Percentiles rank a stretch among this genome's conserved stretches.
phyloP scores from a whole-genome alignment of 2,329 filamentous ascomycete genomes.

The Pseudogymnoascus sp. region DNA sequence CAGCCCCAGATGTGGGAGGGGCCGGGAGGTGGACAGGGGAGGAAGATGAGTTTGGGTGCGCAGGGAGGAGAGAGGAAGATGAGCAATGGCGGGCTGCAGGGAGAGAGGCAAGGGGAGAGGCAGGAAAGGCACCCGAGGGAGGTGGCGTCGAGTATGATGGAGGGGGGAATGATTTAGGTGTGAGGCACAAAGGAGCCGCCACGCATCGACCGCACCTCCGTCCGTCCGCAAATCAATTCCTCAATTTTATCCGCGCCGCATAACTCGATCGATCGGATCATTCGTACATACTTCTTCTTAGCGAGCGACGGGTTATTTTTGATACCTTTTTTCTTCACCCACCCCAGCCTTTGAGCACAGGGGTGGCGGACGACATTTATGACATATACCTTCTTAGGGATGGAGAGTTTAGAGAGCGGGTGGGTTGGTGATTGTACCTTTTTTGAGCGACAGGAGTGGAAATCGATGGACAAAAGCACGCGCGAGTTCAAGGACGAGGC shows the following conservation, averaged over 20 bases:
- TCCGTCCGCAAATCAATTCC: neutral
- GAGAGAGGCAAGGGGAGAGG: slow-evolving; percentile 16
- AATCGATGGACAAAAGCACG: slow-evolving; percentile 8
- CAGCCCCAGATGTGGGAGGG: slow-evolving; percentile 16
- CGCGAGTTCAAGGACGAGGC: neutral
- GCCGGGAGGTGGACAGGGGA: slow-evolving; percentile 11
- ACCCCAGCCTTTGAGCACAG: neutral
- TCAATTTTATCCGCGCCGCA: neutral
- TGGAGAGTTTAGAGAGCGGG: neutral
- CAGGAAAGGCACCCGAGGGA: slow-evolving; percentile 28
- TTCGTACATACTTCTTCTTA: neutral
- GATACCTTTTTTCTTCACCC: neutral
- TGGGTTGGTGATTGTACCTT: slow-evolving; percentile 5
- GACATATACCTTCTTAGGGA: slow-evolving; percentile 9
- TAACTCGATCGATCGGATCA: neutral
- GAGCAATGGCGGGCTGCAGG: neutral
- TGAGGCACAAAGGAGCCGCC: neutral
- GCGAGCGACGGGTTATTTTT: neutral
- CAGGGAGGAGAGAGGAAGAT: slow-evolving; percentile 9
- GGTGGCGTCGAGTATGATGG: slow-evolving; percentile 24
- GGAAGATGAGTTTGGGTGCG: slow-evolving; percentile 8
- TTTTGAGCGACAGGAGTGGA: neutral
- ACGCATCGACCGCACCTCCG: neutral
- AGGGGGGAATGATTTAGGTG: slow-evolving; percentile 27
- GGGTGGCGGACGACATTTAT: neutral